Evolutionary conservation across 805 yeast species (phyloP).

Genomic region (Candida qinlingensis): DNA sequence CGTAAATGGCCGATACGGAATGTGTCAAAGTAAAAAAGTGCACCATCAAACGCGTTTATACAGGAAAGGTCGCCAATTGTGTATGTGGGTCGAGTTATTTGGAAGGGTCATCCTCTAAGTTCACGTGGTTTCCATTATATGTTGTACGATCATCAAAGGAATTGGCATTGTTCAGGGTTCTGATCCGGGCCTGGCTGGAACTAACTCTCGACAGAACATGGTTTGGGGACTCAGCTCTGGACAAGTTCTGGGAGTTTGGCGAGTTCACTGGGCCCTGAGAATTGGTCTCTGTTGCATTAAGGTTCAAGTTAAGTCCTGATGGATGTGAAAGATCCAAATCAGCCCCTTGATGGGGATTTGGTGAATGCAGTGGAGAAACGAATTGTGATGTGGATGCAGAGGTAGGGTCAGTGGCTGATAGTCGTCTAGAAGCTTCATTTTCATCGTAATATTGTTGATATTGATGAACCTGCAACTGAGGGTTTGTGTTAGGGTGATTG

Average conservation of each 20-base stretch:
- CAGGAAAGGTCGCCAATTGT: too few relatives aligned
- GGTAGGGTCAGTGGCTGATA: slow-evolving; percentile 1
- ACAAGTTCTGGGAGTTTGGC: slow-evolving; percentile 5
- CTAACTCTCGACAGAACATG: slow-evolving; percentile 8
- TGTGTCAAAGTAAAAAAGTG: neutral
- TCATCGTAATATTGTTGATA: neutral
- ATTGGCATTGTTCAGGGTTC: slow-evolving; percentile 26
- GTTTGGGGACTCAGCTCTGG: slow-evolving; percentile 4
- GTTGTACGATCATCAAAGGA: slow-evolving; percentile 36
- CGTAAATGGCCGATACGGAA: neutral
- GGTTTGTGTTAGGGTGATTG: neutral
- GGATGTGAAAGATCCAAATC: slow-evolving; percentile 17
- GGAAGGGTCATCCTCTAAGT: slow-evolving; percentile 42
- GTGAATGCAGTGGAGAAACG: slow-evolving; percentile 24
- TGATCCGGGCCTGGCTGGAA: slow-evolving; percentile 18
- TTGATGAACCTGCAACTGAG: neutral
- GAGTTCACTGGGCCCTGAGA: slow-evolving; percentile 13
- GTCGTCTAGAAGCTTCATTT: slow-evolving; percentile 10
- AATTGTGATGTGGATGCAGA: slow-evolving; percentile 24
- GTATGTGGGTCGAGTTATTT: neutral
- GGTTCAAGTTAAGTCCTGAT: slow-evolving; percentile 18
- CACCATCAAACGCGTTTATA: neutral
- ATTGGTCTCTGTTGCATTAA: slow-evolving; percentile 12
- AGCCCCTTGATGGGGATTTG: slow-evolving; percentile 6
- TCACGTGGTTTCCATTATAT: slow-evolving; percentile 53